Base-by-base conservation (phyloP, 2,329 filamentous ascomycete species). In the Pezicula radicicola region DNA sequence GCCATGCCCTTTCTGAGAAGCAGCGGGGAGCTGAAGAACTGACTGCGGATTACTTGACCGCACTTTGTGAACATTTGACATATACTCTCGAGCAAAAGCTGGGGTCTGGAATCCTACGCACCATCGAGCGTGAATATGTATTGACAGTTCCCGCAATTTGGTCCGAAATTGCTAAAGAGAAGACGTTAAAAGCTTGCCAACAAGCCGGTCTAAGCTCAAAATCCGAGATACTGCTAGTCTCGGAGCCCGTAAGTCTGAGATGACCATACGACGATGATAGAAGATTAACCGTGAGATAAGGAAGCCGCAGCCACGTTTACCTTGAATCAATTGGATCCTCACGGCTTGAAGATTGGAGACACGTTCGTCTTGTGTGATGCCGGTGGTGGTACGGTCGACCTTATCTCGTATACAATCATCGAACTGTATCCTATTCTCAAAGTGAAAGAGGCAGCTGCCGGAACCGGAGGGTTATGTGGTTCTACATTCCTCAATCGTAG, bases 111-210 rank as follows among this genome's bases (percentile, higher is more conserved):
- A 66, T 75, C 16, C 68, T 78, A 6, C 66, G 66, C 12, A 72
- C 66, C 21, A 78, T 68, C 0, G 70, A 73, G 0, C 68, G 79
- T 55, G 76, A 81, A 51, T 79, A 79, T 53, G 72, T 82, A 46
- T 65, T 81, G 28, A 81, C 79, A 0, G 78, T 82, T 1, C 79
- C 79, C 0, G 79, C 79, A 5, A 78, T 83, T 12, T 83, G 79
- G 79, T 77, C 73, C 47, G 77, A 79, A 46, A 66, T 68, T 3
- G 76, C 78, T 39, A 80, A 78, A 46, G 70, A 77, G 37, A 73
- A 72, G 44, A 81, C 77, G 2, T 68, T 67, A 46, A 66, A 71
- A 46, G 75, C 76, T 8, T 78, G 72, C 45, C 68, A 72, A 39
- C 68, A 67, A 15, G 67, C 73, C 21, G 65, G 63, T 9, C 59